These are phyloP conservation scores for Metschnikowia borealis DNA, from an alignment of 805 yeast genomes.

Conservation along the genomic window DNA sequence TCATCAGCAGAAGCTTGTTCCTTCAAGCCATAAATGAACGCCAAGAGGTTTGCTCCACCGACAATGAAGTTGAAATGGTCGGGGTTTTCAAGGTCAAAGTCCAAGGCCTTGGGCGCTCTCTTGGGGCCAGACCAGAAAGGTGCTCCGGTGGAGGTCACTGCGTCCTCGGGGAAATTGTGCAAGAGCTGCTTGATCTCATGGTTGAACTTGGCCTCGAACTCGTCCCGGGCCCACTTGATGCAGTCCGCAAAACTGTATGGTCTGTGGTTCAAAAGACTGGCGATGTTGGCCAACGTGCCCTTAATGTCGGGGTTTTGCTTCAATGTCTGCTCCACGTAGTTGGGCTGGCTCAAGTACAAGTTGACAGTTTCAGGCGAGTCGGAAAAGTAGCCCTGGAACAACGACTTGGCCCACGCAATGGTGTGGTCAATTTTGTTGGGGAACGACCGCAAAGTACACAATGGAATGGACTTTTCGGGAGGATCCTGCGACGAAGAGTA, in stretches of 20 bases:
- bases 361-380: slow-evolving; percentile 95
- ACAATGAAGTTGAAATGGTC: slow-evolving; percentile 81
- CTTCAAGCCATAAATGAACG: slow-evolving; percentile 83
- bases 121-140: slow-evolving; percentile 98
- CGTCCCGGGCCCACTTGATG: slow-evolving; percentile 88
- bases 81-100: slow-evolving; percentile 66
- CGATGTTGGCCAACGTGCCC: slow-evolving; percentile 76
- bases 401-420: slow-evolving; percentile 97
- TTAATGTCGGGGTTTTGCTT: slow-evolving; percentile 92
- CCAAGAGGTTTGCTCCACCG: slow-evolving; percentile 89
- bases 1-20: slow-evolving; percentile 57
- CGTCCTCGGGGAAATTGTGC: slow-evolving; percentile 93
- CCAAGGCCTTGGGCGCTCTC: slow-evolving; percentile 88
- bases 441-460: slow-evolving; percentile 95
- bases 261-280: slow-evolving; percentile 69
- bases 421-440: slow-evolving; percentile 98
- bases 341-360: slow-evolving; percentile 83
- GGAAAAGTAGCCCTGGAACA: slow-evolving; percentile 86
- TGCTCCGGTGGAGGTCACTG: slow-evolving; percentile 82
- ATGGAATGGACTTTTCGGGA: slow-evolving; percentile 95
- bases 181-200: slow-evolving; percentile 86
- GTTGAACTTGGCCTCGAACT: slow-evolving; percentile 80
- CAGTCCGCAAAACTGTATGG: slow-evolving; percentile 93
- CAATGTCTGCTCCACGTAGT: slow-evolving; percentile 85
- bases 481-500: slow-evolving; percentile 97